Base-by-base conservation (phyloP, 179 eudicot species). In the Silene vulgaris region DNA sequence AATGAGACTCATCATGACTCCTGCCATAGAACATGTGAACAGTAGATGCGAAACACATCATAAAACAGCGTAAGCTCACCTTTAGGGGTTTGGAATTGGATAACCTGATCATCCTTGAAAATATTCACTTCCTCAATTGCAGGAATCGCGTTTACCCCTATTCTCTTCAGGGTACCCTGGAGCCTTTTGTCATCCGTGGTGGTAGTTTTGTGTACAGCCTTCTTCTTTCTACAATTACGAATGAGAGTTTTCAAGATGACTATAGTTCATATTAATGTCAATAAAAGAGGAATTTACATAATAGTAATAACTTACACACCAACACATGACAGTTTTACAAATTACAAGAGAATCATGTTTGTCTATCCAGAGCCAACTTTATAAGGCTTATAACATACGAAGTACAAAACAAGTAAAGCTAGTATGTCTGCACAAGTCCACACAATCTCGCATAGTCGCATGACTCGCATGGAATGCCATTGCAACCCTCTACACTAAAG, bases 151-250 rank as follows among this genome's bases (percentile, higher is more conserved):
- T 91, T 93, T 67, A 93, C 97, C 29, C 98, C 95, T 73, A 93
- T 88, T 86, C 95, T 93, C 78, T 91, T 93, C 81, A 93, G 75
- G 65, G 98, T 93, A 70, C 97, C 90, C 74, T 91, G 98, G 37
- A 91, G 88, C 82, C 96, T 90, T 84, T 91, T 92, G 85, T 92
- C 96, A 73, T 92, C 98, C 40, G 98, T 92, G 37, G 98, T 90
- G 40, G 96, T 94, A 68, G 98, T 90, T 81, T 94, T 92, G 86
- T 94, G 97, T 43, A 94, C 91, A 3, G 97, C 98, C 92, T 92
- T 92, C 96, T 92, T 94, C 94, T 92, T 94, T 86, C 94, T 92
- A 86, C 63, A 69, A 73, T 69, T 61, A 32, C 64, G 5, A 66
- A 30, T 2, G 29, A 68, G 5, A 68, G 21, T 40, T 56, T 11